Evolutionary conservation across 257 asterid species (phyloP), one percentile per base, ranked within the genome.

Genomic region (Ilex asprella): DNA sequence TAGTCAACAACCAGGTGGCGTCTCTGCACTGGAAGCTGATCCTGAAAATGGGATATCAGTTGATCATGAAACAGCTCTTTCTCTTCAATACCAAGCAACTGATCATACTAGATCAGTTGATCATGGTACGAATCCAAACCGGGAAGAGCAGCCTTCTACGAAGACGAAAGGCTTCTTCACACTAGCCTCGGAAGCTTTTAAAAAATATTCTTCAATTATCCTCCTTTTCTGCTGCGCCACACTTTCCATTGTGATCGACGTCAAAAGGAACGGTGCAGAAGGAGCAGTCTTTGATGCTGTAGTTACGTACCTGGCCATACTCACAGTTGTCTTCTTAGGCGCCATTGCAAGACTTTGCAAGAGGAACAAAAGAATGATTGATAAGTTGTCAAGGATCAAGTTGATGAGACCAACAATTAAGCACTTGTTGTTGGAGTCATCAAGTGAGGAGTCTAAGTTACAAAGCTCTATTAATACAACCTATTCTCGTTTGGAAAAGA

Each of bases 221-320:
- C 82, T 81, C 15, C 76, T 81, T 0, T 1, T 81, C 29, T 67
- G 80, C 55, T 81, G 86, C 11, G 71, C 74, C 0, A 12, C 39
- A n/a, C 80, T 81, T 16, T 78, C 82, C 12, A 60, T 70, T 2
- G 52, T 65, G 1, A 72, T 81, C 30, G 84, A 73, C 1, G 49
- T 75, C 49, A 68, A 68, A 69, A 73, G 46, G 10, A 47, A 75
- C 10, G 84, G 87, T 0, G 58, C 67, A 0, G 60, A 55, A 27
- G 64, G 76, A 58, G 78, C 50, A 5, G 10, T 75, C 11, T 1
- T 54, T 31, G 84, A 78, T 50, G 81, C 53, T 5, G 44, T 47
- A 8, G 10, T 78, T 1, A 7, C 70, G 5, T 50, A 67, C 41
- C 69, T 78, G 2, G 39, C 76, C 8, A 55, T 78, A 5, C 52